phyloP scores from a whole-genome alignment of 768 basidiomycete species.

The Leucocoprinus birnbaumii region DNA sequence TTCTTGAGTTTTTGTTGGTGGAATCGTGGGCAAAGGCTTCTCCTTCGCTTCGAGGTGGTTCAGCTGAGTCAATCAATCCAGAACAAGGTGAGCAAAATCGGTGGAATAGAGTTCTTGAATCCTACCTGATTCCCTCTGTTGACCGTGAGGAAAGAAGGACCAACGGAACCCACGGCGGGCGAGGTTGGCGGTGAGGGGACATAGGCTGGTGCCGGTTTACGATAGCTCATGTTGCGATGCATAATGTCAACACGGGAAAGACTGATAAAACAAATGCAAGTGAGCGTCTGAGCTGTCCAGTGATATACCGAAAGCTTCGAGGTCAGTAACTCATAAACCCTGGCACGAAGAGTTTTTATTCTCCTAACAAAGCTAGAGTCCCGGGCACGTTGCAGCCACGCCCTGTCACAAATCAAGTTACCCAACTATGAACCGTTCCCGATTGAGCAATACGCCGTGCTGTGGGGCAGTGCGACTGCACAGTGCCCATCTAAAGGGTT shows the following conservation, averaged over 20 bases:
- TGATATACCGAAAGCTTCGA: slow-evolving; percentile 4
- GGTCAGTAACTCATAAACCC: neutral
- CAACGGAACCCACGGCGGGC: slow-evolving; percentile 20
- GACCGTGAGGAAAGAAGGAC: slow-evolving; percentile 6
- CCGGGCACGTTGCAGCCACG: slow-evolving; percentile 12
- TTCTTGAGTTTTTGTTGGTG: neutral
- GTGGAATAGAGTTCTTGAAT: neutral
- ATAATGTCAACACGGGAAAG: slow-evolving; percentile 16
- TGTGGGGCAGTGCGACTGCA: slow-evolving; percentile 9
- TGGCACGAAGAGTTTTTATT: slow-evolving; percentile 9
- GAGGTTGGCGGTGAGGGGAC: slow-evolving; percentile 61
- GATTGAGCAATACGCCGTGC: slow-evolving; percentile 11
- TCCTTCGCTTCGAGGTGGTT: neutral
- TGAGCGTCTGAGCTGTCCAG: slow-evolving; percentile 6
- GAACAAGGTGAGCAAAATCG: neutral
- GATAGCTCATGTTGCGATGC: slow-evolving; percentile 54
- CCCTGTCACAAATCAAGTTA: slow-evolving; percentile 1
- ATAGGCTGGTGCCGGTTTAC: slow-evolving; percentile 69
- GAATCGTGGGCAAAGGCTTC: slow-evolving; percentile 9
- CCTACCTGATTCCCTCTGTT: slow-evolving; percentile 15
- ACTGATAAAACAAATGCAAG: neutral
- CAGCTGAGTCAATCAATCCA: neutral
- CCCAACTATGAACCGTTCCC: slow-evolving; percentile 4
- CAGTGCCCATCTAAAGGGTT: slow-evolving; percentile 10
- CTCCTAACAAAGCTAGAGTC: slow-evolving; percentile 5